Base-by-base conservation (phyloP, 2,329 filamentous ascomycete genomes). In the Cryphonectria carpinicola region DNA sequence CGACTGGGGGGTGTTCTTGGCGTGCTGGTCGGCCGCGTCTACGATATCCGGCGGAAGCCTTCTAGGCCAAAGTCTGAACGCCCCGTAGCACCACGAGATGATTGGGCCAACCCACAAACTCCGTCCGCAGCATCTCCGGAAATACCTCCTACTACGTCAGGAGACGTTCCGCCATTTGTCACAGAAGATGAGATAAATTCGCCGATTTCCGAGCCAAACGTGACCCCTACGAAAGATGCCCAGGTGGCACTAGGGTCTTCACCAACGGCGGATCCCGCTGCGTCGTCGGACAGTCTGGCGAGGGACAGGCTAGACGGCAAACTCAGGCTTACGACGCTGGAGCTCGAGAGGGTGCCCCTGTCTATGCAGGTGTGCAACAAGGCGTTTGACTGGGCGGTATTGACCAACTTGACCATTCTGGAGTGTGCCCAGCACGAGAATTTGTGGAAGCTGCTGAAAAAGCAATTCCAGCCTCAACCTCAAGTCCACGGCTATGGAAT, bases 281-380 rank as follows among this genome's bases (percentile, higher is more conserved):
- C 60, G 22, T 32, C 46, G 6, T 60, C 62, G 25, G 68, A 39
- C 70, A 66, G 37, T 41, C 65, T 73, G 54, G 77, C 75, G 62
- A 78, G 80, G 73, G 82, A 83, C 58, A 79, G 82, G 28, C 79
- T 88, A 1, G 84, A 88, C 43, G 86, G 85, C 46, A 89, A 88
- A 75, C 81, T 96, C 22, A 87, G 84, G 72, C 81, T 96, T n/a
- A 89, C 93, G 71, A 89, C 85, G 1, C 82, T 96, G 13, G 92
- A 94, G 79, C 83, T 96, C 2, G 93, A 96, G 79, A 88, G 92
- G 35, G 87, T 95, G 3, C 87, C 88, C 0, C 81, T 96, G n/a
- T 94, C 91, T 1, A 86, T 93, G 58, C 84, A 89, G 11, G 88
- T 93, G n/a, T 84, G 94, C 68, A 85, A 89, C 63, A 87, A 88